Conservation (phyloP, 2,329 filamentous ascomycete species). For the Pseudophaeomoniella oleicola region DNA sequence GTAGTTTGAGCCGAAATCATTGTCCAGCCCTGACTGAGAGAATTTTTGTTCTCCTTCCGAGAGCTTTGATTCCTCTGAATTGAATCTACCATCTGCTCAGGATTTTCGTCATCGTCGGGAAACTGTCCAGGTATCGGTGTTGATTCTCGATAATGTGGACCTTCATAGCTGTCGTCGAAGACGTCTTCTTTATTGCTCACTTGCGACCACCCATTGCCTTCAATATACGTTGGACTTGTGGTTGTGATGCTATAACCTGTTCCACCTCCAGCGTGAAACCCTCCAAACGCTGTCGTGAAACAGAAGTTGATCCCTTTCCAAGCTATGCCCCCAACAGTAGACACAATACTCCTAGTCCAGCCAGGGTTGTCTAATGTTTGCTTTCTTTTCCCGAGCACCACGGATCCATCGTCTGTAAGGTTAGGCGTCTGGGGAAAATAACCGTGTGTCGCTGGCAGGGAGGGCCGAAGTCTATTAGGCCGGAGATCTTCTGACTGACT, state of each 20-base stretch:
- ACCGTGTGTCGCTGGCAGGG: conserved; percentile 10
- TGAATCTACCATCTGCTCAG: conserved; percentile 28
- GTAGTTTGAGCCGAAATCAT: too few relatives aligned
- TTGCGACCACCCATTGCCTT: conserved; percentile 16
- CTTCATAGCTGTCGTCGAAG: conserved; percentile 8
- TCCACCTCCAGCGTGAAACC: conserved; percentile 78
- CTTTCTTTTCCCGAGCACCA: conserved; percentile 3
- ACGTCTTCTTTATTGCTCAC: conserved; percentile 15
- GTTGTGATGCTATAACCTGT: conserved; percentile 47
- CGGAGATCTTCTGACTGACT: conserved; percentile 5
- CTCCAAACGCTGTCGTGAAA: conserved; percentile 53
- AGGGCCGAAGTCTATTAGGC: conserved; percentile 18
- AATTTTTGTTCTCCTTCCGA: conserved; percentile 6
- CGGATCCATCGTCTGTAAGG: conserved; percentile 5
- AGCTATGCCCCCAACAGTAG: conserved; percentile 22
- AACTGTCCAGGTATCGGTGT: conserved; percentile 40
- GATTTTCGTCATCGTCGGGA: conserved; percentile 33
- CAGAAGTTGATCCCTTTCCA: conserved; percentile 81
- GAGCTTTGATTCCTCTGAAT: conserved; percentile 22
- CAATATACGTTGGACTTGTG: conserved; percentile 9
- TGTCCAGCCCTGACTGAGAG: too few relatives aligned
- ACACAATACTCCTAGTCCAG: conserved; percentile 27
- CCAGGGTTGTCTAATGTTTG: conserved; percentile 9
- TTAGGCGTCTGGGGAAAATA: conserved; percentile 6
- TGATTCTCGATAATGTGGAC: conserved; percentile 10